A percentile compares a stretch with the other conserved stretches of the same genome.
These are phyloP conservation scores for Myriosclerotinia duriaeana DNA, from an alignment of 2,329 filamentous ascomycete species.

Conservation along the genomic window DNA sequence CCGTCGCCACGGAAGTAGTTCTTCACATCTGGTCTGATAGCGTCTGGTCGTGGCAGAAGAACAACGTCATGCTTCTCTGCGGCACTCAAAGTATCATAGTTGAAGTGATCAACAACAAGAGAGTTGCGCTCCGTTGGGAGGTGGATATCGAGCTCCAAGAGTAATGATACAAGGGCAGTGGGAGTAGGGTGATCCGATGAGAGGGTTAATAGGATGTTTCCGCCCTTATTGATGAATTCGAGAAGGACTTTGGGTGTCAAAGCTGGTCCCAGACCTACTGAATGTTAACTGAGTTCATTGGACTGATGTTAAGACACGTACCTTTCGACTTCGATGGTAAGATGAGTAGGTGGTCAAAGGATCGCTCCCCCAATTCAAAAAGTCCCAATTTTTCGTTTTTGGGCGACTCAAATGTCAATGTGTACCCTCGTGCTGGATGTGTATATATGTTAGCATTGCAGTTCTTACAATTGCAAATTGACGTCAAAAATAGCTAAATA, in stretches of 20 bases:
- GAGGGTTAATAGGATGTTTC: constrained; percentile 86
- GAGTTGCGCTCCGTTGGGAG: constrained; percentile 84
- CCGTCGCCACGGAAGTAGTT: constrained; percentile 70
- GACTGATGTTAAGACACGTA: constrained; percentile 41
- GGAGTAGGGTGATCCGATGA: constrained; percentile 70
- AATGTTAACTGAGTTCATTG: constrained; percentile 24
- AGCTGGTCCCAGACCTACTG: constrained; percentile 76
- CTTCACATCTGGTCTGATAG: constrained; percentile 67
- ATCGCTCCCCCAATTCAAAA: constrained; percentile 82
- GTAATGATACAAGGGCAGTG: constrained; percentile 71
- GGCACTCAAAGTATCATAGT: constrained; percentile 76
- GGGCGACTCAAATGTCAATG: constrained; percentile 77
- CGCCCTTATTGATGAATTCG: constrained; percentile 86
- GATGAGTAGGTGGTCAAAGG: constrained; percentile 87
- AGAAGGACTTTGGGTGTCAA: constrained; percentile 83
- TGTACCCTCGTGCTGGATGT: constrained; percentile 72
- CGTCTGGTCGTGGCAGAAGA: constrained; percentile 67
- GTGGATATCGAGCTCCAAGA: constrained; percentile 84
- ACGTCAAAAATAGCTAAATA: constrained; percentile 44
- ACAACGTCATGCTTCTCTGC: constrained; percentile 86
- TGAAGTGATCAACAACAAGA: constrained; percentile 92
- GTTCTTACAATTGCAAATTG: constrained; percentile 6
- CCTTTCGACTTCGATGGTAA: constrained; percentile 90
- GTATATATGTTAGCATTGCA: constrained; percentile 24
- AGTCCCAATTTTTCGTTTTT: constrained; percentile 75